Percentiles rank a stretch among this genome's conserved stretches.
These are phyloP conservation scores for Saccharomycopsis sp. DNA, from an alignment of 805 yeast species.

Conservation along the genomic window DNA sequence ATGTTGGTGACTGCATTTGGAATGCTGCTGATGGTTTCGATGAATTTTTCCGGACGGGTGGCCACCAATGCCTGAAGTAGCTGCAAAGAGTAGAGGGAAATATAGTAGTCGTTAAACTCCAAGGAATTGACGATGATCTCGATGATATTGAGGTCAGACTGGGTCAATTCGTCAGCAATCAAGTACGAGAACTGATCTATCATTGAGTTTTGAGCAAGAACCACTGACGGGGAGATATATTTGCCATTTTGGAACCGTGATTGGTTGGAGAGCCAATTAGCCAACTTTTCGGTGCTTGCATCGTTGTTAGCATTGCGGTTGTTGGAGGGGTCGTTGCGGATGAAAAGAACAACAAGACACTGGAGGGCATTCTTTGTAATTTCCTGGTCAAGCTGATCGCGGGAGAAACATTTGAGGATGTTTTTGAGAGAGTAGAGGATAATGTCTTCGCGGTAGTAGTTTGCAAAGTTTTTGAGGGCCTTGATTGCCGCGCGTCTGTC, in stretches of 20 bases:
- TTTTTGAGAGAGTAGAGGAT: constrained; percentile 67
- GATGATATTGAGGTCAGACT: constrained; percentile 38
- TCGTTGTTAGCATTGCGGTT: constrained; percentile 27
- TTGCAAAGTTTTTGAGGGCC: constrained; percentile 79
- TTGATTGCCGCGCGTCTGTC: constrained; percentile 90
- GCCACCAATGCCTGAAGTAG: constrained; percentile 76
- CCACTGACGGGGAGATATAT: constrained; percentile 60
- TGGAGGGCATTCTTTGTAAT: constrained; percentile 77
- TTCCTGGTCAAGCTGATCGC: constrained; percentile 63
- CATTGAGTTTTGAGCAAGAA: constrained; percentile 41
- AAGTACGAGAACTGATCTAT: constrained; percentile 86
- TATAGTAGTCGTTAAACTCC: constrained; percentile 60
- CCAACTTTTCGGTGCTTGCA: constrained; percentile 48
- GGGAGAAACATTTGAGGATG: constrained; percentile 42
- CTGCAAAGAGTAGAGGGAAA: constrained; percentile 75
- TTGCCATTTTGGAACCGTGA: constrained; percentile 70
- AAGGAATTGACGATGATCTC: constrained; percentile 45
- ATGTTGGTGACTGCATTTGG: constrained; percentile 78
- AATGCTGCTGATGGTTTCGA: constrained; percentile 61
- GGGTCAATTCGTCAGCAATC: constrained; percentile 91
- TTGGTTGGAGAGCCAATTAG: constrained; percentile 70
- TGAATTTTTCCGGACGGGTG: constrained; percentile 65
- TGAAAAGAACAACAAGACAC: constrained; percentile 74
- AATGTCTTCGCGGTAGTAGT: constrained; percentile 85
- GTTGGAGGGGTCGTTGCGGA: constrained; percentile 47